Evolutionary conservation across 768 basidiomycete genomes (phyloP), one percentile per base, ranked within the genome.

Genomic region (Albatrellus ellisii): DNA sequence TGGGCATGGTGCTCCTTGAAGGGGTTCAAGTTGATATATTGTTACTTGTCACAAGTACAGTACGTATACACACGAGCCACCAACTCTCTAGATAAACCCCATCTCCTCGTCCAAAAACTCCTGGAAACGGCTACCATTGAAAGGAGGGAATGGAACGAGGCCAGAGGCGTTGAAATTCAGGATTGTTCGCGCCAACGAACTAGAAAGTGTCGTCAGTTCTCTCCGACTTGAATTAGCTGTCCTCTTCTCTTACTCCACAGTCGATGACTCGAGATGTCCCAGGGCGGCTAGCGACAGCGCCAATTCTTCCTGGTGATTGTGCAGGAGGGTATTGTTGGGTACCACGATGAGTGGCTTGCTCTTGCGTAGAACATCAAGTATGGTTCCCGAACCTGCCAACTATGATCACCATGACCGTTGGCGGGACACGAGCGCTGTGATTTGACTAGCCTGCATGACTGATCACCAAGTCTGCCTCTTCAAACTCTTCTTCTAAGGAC

Each of bases 231-330:
- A 8, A 25, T 10, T 21, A 2, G 11, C 24, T 20, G 20, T 36
- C 10, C 24, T 10, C 18, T n/a, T 14, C 18, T 62, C 82, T 63
- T 60, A 88, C 87, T 58, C 53, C 35, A 78, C 64, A 11, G 66
- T 70, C 1, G 77, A 68, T 18, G 74, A 60, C 45, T 59, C 68
- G 35, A 90, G 61, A 59, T 86, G 67, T 5, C 72, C 69, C 26
- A 73, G 66, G 14, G 56, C 58, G 12, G 67, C 66, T 42, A 99
- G 63, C 10, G 77, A 74, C 29, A 68, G 59, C 0, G 94, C 89
- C 4, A 99, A 67, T 54, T 99, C 89, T 41, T 77, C 68, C 65
- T 99, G 94, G 55, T 99, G 94, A 56, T 95, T 86, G 58, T 95
- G 81, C 57, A 92, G 71, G 24, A 99, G 64, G 0, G 85, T 81